A percentile compares a stretch with the other conserved stretches of the same genome.
phyloP scores from a whole-genome alignment of 2,329 filamentous ascomycete species.

The Hymenoscyphus infarciens region DNA sequence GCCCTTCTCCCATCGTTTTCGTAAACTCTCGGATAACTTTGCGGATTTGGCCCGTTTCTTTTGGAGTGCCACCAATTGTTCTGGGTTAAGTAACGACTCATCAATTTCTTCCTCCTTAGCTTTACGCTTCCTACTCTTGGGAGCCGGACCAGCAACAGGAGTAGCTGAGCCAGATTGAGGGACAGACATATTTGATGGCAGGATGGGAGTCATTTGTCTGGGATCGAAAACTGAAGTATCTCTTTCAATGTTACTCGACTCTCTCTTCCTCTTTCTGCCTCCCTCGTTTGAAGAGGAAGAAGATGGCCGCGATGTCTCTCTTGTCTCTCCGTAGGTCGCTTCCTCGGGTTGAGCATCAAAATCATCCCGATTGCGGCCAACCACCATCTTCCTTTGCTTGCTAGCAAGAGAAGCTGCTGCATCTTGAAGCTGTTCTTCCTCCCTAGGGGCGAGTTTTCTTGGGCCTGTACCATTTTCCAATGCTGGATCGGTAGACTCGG shows the following conservation, averaged over 20 bases:
- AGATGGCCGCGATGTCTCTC: slow-evolving; percentile 12
- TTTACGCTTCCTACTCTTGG: slow-evolving; percentile 14
- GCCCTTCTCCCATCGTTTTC: slow-evolving; percentile 53
- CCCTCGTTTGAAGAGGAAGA: slow-evolving; percentile 9
- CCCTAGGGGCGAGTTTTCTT: slow-evolving; percentile 22
- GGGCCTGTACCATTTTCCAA: slow-evolving; percentile 13
- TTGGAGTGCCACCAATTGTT: slow-evolving; percentile 10
- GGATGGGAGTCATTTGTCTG: slow-evolving; percentile 4
- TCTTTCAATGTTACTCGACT: slow-evolving; percentile 8
- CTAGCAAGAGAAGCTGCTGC: slow-evolving; percentile 28
- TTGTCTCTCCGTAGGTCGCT: slow-evolving; percentile 6
- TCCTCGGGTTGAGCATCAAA: background rate
- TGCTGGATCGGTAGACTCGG: slow-evolving; percentile 18
- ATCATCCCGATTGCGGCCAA: background rate
- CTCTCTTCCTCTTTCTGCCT: slow-evolving; percentile 11
- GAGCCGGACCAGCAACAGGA: slow-evolving; percentile 3
- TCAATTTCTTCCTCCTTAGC: slow-evolving; percentile 15
- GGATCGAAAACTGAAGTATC: slow-evolving; percentile 3
- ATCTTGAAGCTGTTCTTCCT: slow-evolving; percentile 28
- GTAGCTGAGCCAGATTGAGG: background rate
- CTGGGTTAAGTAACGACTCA: slow-evolving; percentile 10
- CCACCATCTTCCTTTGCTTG: slow-evolving; percentile 14
- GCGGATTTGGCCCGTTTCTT: slow-evolving; percentile 17
- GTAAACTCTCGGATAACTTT: slow-evolving; percentile 17
- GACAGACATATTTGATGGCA: slow-evolving; percentile 4